Evolutionary conservation across 75 land plant genomes (phyloP).

Genomic region (Selaginella tamariscina): DNA sequence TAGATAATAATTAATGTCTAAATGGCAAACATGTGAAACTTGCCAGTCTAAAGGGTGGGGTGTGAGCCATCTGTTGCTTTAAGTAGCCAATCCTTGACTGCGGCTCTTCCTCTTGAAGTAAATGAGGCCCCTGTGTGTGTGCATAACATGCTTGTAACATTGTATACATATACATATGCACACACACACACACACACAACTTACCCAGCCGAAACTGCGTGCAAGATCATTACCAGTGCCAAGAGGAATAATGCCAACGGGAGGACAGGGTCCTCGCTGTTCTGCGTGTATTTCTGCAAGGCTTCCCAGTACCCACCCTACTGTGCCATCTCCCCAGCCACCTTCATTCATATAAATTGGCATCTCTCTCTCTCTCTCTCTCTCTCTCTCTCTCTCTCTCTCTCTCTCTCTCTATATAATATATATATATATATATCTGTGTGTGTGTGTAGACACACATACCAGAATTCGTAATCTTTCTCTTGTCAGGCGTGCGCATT

Average conservation of each 20-base stretch:
- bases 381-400: too few relatives aligned
- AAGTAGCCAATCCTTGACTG: conserved; percentile 44
- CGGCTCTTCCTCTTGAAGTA: conserved; percentile 52
- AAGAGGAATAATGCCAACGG: conserved; percentile 83
- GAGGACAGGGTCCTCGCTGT: conserved; percentile 45
- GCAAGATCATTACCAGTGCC: conserved; percentile 97
- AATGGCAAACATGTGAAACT: not conserved
- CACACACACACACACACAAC: not conserved
- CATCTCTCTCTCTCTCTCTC: too few relatives aligned
- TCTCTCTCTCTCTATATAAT: too few relatives aligned
- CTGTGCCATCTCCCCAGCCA: conserved; percentile 99
- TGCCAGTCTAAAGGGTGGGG: conserved; percentile 15
- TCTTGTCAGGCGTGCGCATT: conserved; percentile 57
- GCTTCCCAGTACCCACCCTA: conserved; percentile 87
- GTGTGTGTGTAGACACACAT: conserved; percentile 8
- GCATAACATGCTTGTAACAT: not conserved
- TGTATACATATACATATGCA: not conserved
- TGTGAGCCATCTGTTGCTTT: conserved; percentile 37
- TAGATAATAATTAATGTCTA: too few relatives aligned
- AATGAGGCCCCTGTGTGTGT: conserved; percentile 55
- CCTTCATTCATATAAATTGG: conserved; percentile 30
- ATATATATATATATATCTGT: not conserved
- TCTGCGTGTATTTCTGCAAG: conserved; percentile 37
- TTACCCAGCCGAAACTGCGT: conserved; percentile 97
- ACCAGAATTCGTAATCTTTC: conserved; percentile 68